These are phyloP conservation scores for Cutaneotrichosporon sp. DNA, from an alignment of 1,284 basidiomycete genomes.

Conservation along the genomic window DNA sequence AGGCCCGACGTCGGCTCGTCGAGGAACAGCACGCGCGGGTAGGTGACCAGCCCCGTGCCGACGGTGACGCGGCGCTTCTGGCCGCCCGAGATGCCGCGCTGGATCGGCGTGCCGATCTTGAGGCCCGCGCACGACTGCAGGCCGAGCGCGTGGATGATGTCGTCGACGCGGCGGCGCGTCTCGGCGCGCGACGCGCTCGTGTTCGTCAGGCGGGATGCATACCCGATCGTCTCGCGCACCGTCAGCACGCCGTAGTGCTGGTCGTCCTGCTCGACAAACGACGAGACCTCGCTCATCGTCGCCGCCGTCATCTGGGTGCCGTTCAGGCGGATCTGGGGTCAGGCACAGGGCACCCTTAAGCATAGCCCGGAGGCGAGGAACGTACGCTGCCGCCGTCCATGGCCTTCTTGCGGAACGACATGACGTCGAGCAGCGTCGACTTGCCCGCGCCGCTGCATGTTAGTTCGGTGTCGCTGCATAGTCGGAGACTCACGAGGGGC, in stretches of 20 bases:
- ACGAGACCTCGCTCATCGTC: slow-evolving; percentile 25
- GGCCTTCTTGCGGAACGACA: slow-evolving; percentile 38
- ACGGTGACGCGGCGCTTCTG: slow-evolving; percentile 52
- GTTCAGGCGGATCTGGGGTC: slow-evolving; percentile 19
- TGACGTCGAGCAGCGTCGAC: slow-evolving; percentile 51
- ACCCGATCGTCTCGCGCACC: slow-evolving; percentile 40
- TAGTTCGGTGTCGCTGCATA: not conserved
- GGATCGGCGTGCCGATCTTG: slow-evolving; percentile 52
- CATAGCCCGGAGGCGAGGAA: not conserved
- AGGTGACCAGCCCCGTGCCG: slow-evolving; percentile 48
- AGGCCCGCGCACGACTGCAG: slow-evolving; percentile 15
- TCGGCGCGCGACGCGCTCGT: slow-evolving; percentile 21
- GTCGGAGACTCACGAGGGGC: slow-evolving; percentile 16
- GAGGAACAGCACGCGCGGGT: slow-evolving; percentile 51
- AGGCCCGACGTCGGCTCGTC: slow-evolving; percentile 52
- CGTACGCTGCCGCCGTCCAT: slow-evolving; percentile 24
- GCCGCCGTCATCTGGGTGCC: slow-evolving; percentile 16
- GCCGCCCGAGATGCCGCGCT: slow-evolving; percentile 54
- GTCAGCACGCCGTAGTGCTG: slow-evolving; percentile 52
- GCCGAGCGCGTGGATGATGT: slow-evolving; percentile 25
- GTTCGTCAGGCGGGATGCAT: slow-evolving; percentile 15
- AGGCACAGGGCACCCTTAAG: not conserved
- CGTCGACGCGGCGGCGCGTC: slow-evolving; percentile 18
- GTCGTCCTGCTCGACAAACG: slow-evolving; percentile 55
- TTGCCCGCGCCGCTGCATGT: slow-evolving; percentile 40